phyloP scores from a whole-genome alignment of 495 filamentous ascomycete species.

The Delitschia confertaspora region DNA sequence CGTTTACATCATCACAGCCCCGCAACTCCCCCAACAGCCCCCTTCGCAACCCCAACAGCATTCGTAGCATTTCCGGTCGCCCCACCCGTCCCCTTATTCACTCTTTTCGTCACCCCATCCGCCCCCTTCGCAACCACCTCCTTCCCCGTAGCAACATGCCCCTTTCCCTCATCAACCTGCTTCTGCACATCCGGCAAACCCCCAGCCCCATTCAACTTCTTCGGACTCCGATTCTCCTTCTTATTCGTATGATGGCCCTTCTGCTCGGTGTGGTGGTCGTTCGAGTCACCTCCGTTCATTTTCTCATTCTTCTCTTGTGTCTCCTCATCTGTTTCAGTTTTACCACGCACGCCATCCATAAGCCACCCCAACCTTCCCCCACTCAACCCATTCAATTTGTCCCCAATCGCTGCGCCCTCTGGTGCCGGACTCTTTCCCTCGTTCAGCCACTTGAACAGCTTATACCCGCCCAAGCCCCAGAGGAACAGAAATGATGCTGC shows the following conservation, averaged over 20 bases:
- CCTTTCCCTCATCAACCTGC: slow-evolving; percentile 1
- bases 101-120: slow-evolving; percentile 10
- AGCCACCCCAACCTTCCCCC: slow-evolving; percentile 34
- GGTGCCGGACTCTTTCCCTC: slow-evolving; percentile 22
- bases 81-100: slow-evolving; percentile 1
- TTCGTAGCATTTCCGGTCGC: slow-evolving; percentile 1
- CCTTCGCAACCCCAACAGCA: slow-evolving; percentile 8
- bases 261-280: slow-evolving; percentile 3
- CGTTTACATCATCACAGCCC: not conserved
- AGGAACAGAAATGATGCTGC: slow-evolving; percentile 53
- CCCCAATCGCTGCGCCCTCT: slow-evolving; percentile 31
- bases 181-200: slow-evolving; percentile 1
- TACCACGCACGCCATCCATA: slow-evolving; percentile 25
- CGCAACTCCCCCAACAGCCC: slow-evolving; percentile 10
- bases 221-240: not conserved
- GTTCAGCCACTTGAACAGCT: slow-evolving; percentile 45
- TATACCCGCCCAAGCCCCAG: slow-evolving; percentile 50
- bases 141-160: not conserved
- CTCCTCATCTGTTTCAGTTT: slow-evolving; percentile 1
- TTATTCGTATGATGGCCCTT: not conserved
- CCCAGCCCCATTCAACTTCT: not conserved
- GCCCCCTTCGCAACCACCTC: slow-evolving; percentile 2
- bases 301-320: not conserved
- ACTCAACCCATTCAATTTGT: slow-evolving; percentile 33
- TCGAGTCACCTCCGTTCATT: not conserved